phyloP scores from a whole-genome alignment of 345 rosid genomes.

The Anacardium occidentale region DNA sequence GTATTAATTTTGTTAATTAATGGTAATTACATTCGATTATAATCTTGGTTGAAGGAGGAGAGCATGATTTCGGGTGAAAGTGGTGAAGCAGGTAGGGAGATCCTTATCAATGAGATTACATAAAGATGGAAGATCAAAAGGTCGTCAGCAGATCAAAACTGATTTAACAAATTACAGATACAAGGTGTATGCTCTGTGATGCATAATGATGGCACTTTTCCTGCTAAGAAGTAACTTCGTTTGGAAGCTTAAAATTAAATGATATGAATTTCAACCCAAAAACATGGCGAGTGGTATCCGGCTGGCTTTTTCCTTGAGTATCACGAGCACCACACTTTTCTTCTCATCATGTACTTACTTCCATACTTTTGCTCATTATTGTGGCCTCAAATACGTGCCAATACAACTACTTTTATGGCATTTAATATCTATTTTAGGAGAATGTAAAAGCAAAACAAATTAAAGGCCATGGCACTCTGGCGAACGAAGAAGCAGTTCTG shows the following conservation, averaged over 20 bases:
- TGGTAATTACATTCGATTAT: too few species aligned
- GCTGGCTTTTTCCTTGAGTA: not conserved
- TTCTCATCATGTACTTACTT: too few species aligned
- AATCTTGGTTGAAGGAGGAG: too few species aligned
- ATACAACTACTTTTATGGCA: too few species aligned
- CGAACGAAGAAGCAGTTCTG: too few species aligned
- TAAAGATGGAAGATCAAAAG: slow-evolving; percentile 1
- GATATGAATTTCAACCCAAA: not conserved
- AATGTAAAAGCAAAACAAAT: too few species aligned
- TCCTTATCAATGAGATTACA: not conserved
- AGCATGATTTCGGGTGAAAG: not conserved
- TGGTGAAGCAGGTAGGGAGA: not conserved
- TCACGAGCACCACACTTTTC: too few species aligned
- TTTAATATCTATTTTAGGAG: too few species aligned
- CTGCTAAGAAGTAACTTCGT: not conserved
- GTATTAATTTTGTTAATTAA: not conserved
- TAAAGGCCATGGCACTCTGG: too few species aligned
- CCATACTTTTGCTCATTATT: too few species aligned
- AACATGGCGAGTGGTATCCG: slow-evolving; percentile 16
- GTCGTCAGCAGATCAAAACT: slow-evolving; percentile 23
- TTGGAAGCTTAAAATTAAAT: not conserved
- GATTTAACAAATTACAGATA: not conserved
- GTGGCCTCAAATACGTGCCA: too few species aligned
- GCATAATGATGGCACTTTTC: not conserved
- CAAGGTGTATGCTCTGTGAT: not conserved